These are phyloP conservation scores for Panaeolus papilionaceus DNA, from an alignment of 768 basidiomycete species.

Conservation along the genomic window DNA sequence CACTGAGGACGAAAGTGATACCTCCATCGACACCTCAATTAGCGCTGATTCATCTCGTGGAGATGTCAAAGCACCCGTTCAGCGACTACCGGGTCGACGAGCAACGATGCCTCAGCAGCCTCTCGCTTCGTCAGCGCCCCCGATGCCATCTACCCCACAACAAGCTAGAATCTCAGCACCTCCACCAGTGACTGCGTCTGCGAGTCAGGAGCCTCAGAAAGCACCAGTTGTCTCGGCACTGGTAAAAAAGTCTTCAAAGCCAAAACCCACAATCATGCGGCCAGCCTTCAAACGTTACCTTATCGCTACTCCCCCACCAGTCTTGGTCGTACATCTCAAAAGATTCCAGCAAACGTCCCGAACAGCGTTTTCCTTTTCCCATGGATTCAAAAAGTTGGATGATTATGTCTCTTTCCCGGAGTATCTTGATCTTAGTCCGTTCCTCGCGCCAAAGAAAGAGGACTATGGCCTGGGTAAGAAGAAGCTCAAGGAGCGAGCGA, in stretches of 20 bases:
- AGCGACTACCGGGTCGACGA: conserved; percentile 2
- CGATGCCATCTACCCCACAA: not conserved
- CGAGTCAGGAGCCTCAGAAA: conserved; percentile 3
- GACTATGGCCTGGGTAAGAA: conserved; percentile 57
- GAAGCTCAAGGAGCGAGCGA: conserved; percentile 20
- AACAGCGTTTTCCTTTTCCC: conserved; percentile 62
- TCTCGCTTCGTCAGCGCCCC: conserved; percentile 20
- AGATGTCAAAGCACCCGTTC: not conserved
- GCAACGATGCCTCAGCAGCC: conserved; percentile 7
- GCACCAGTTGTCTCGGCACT: conserved; percentile 8
- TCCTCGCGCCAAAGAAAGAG: conserved; percentile 81
- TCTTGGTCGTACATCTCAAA: conserved; percentile 93
- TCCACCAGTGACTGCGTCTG: not conserved
- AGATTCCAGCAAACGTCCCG: conserved; percentile 89
- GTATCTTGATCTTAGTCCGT: conserved; percentile 83
- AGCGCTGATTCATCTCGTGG: conserved; percentile 29
- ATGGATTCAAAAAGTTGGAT: conserved; percentile 88
- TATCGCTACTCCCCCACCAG: conserved; percentile 82
- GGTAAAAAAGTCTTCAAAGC: conserved; percentile 37
- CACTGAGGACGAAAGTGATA: conserved; percentile 51
- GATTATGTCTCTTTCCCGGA: conserved; percentile 93
- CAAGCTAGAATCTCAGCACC: not conserved
- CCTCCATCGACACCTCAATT: conserved; percentile 37
- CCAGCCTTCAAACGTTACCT: conserved; percentile 95
- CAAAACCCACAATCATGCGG: conserved; percentile 75